Evolutionary conservation across 345 rosid genomes (phyloP).

Genomic region (Lepidium africanum): DNA sequence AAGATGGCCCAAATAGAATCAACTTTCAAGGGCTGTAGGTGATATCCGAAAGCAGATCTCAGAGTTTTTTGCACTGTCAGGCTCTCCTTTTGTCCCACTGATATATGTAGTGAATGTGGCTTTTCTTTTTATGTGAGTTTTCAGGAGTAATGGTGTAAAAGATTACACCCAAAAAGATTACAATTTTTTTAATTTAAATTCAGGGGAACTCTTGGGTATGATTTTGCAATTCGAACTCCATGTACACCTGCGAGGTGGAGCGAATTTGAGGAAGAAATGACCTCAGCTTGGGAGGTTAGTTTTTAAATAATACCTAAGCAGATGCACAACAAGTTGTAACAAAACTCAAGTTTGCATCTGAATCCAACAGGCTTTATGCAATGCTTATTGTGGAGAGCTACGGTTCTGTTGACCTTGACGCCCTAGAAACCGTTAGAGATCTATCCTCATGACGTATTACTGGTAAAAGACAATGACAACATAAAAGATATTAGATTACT

Average conservation of each 20-base stretch:
- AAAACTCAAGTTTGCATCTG: not conserved
- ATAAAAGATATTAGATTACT: not conserved
- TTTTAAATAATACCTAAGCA: not conserved
- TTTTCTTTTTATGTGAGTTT: conserved; percentile 19
- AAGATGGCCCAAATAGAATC: not conserved
- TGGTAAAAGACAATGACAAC: conserved; percentile 43
- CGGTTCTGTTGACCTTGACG: conserved; percentile 51
- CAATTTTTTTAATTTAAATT: too few relatives aligned
- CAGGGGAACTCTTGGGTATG: conserved; percentile 67
- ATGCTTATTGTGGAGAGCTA: conserved; percentile 63
- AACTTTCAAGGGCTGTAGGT: not conserved
- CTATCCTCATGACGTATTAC: conserved; percentile 93
- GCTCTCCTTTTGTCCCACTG: not conserved
- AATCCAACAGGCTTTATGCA: conserved; percentile 62
- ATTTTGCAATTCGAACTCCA: conserved; percentile 89
- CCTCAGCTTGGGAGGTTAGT: conserved; percentile 84
- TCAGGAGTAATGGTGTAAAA: conserved; percentile 99
- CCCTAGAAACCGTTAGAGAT: conserved; percentile 59
- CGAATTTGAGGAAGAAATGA: conserved; percentile 82
- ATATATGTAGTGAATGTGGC: not conserved
- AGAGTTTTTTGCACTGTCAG: not conserved
- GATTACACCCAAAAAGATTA: conserved; percentile 92
- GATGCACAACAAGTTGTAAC: not conserved
- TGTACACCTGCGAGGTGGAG: conserved; percentile 94
- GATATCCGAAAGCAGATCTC: not conserved